Base-by-base conservation (phyloP, 805 yeast species). In the Yamadazyma ubonensis region DNA sequence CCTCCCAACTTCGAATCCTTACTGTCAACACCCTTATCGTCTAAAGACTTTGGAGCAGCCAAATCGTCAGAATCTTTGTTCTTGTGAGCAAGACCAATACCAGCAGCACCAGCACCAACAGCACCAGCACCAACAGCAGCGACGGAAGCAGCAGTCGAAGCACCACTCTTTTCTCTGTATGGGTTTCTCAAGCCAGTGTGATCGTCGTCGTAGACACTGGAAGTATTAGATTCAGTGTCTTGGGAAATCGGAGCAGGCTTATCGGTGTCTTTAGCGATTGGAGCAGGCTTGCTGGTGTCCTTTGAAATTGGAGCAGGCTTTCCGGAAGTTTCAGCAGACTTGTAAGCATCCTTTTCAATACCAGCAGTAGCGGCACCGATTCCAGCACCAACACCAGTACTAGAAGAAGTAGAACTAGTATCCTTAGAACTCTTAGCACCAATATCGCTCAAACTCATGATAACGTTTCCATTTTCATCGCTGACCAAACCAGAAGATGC, bases 401-500 rank as follows among this genome's bases (percentile, higher is more conserved):
- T 12, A 6, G 35, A 19, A 19, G 25, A 8, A 26, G 38, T 33
- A 10, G 36, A 15, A 21, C 29, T 43, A 29, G 27, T 32, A 15
- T 27, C 41, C 20, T 22, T 33, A 38, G 36, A 6, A 30, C 31
- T 39, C 12, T 14, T 20, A 23, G 30, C 14, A 29, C 28, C 29
- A 21, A 23, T 18, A 19, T 16, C 23, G 17, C 23, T 34, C 10
- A 35, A 26, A n/a, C 10, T 32, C 33, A 38, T 15, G 25, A 38
- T 36, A 2, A 42, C 17, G 3, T 36, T 33, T 16, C 60, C 63
- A 14, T 48, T 47, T 36, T 60, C 64, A 41, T 63, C 61, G 18
- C 54, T 46, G 12, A 63, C 57, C 11, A 48, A 41, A 6, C 70
- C 70, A 15, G 61, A 50, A 14, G 32, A 31, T 11, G 63, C 63